These are phyloP conservation scores for Penicillium pancosmium DNA, from an alignment of 495 filamentous ascomycete species.

Conservation along the genomic window DNA sequence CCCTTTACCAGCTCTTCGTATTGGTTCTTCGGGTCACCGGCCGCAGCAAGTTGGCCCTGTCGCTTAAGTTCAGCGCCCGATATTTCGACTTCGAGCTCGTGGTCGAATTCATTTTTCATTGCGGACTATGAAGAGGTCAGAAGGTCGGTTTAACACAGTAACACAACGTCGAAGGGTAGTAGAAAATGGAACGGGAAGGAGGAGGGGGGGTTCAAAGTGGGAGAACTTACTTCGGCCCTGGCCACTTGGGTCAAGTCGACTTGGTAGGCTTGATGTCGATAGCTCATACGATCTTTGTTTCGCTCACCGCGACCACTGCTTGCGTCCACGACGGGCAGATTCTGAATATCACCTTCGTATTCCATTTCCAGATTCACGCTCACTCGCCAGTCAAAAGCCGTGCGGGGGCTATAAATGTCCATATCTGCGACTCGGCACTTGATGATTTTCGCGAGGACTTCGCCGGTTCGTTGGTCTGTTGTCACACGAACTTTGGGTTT, in stretches of 20 bases:
- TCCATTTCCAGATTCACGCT: conserved; percentile 90
- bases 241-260: conserved; percentile 90
- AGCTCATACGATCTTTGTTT: conserved; percentile 86
- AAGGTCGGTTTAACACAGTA: conserved; percentile 12
- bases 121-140: conserved; percentile 37
- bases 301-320: conserved; percentile 56
- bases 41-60: conserved; percentile 64
- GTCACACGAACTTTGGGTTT: conserved; percentile 75
- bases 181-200: background rate
- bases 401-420: conserved; percentile 72
- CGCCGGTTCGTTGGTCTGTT: conserved; percentile 70
- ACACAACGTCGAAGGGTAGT: conserved; percentile 6
- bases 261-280: conserved; percentile 80
- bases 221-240: conserved; percentile 56
- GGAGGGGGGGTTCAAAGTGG: background rate
- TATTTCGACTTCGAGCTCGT: conserved; percentile 88
- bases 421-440: conserved; percentile 86
- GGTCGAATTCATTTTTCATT: conserved; percentile 64
- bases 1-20: conserved; percentile 79
- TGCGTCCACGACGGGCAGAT: conserved; percentile 46
- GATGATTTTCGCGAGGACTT: conserved; percentile 79
- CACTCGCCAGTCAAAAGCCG: conserved; percentile 80
- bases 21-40: conserved; percentile 58
- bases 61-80: conserved; percentile 65
- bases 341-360: conserved; percentile 67